These are phyloP conservation scores for Marchantia polymorpha DNA, from an alignment of 225 moss, liverwort and hornwort genomes.

Conservation along the genomic window DNA sequence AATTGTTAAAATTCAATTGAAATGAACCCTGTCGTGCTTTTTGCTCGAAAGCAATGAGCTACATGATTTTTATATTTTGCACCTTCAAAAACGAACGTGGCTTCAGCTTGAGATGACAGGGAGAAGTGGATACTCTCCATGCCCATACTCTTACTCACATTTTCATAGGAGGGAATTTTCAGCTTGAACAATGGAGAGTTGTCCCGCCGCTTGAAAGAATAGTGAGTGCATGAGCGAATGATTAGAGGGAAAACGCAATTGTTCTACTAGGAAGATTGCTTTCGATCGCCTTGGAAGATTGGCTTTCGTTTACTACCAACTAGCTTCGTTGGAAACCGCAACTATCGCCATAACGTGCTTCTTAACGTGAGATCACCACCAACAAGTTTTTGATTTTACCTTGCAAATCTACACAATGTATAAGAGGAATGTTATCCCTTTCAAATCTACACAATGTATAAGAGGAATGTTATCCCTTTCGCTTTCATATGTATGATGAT, in stretches of 20 bases:
- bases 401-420: background rate
- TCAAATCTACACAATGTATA: background rate
- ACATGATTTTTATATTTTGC: no score
- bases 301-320: background rate
- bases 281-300: background rate
- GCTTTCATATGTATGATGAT: no score
- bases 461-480: background rate
- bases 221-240: no score
- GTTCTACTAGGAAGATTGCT: background rate
- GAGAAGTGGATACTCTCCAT: no score
- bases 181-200: no score
- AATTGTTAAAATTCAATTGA: background rate
- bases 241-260: no score
- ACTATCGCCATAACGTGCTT: background rate
- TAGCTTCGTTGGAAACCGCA: background rate
- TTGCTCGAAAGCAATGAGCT: background rate
- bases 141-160: no score
- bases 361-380: background rate
- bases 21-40: background rate
- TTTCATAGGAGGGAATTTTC: no score
- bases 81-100: no score
- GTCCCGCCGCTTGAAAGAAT: no score
- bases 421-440: background rate
- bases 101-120: no score
- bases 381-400: background rate